Conservation (phyloP, 2,329 filamentous ascomycete genomes). For the Phialophora verrucosa region DNA sequence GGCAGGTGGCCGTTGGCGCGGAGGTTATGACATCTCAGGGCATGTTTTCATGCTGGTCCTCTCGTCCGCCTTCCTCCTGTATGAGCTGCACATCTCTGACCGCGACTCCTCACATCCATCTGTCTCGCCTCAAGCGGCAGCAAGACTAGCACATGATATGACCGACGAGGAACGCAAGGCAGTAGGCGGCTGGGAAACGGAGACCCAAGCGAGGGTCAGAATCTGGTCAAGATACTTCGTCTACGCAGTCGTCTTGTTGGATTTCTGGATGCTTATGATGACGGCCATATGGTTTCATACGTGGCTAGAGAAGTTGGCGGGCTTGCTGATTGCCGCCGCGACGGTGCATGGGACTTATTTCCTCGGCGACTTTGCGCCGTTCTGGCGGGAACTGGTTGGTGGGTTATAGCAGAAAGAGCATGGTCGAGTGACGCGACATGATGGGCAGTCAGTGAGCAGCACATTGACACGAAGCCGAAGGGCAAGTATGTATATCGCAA, state of each 20-base stretch:
- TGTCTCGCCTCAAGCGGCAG: conserved; percentile 47
- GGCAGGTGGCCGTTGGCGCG: conserved; percentile 81
- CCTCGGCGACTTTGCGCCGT: conserved; percentile 52
- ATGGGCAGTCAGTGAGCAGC: neutral
- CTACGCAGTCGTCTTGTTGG: conserved; percentile 69
- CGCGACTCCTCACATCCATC: conserved; percentile 46
- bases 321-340: conserved; percentile 55
- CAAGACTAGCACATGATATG: conserved; percentile 53
- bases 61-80: conserved; percentile 77
- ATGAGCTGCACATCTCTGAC: conserved; percentile 78
- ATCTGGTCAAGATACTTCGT: conserved; percentile 60
- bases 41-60: conserved; percentile 93
- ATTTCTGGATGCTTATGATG: conserved; percentile 97
- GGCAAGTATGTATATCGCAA: neutral
- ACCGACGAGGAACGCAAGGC: conserved; percentile 48
- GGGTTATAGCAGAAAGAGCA: conserved; percentile 39
- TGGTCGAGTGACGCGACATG: neutral
- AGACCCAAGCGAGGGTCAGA: conserved; percentile 58
- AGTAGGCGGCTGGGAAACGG: conserved; percentile 41
- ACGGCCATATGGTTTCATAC: conserved; percentile 98
- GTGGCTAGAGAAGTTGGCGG: conserved; percentile 86
- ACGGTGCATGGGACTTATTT: conserved; percentile 60
- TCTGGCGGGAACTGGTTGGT: conserved; percentile 56
- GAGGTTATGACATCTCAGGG: conserved; percentile 95
- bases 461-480: neutral